Percentiles rank a stretch among this genome's conserved stretches.
phyloP scores from a whole-genome alignment of 192 early-diverging fungal species.

The Coemansia sp. region DNA sequence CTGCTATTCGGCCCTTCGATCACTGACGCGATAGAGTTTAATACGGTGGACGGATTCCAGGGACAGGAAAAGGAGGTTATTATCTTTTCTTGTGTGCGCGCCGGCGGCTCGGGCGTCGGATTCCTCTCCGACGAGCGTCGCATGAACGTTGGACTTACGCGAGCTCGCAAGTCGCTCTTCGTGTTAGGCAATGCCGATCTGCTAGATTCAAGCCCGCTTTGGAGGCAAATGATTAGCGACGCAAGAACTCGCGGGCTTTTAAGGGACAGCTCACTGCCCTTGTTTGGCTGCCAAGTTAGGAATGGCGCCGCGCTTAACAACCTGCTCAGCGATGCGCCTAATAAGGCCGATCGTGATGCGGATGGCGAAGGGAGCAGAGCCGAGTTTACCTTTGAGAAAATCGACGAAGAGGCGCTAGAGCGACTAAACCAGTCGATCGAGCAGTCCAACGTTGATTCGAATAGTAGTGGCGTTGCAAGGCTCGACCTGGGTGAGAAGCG shows the following conservation, averaged over 20 bases:
- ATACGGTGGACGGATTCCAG: constrained; percentile 97
- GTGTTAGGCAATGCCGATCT: constrained; percentile 73
- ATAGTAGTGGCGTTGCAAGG: background rate
- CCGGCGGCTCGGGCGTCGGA: constrained; percentile 68
- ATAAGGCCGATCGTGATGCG: background rate
- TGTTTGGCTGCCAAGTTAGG: constrained; percentile 21
- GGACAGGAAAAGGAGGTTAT: constrained; percentile 98
- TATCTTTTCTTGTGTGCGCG: constrained; percentile 92
- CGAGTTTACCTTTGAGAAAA: constrained; percentile 33
- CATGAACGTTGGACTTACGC: constrained; percentile 91
- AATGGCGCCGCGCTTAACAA: constrained; percentile 1
- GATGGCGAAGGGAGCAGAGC: constrained; percentile 51
- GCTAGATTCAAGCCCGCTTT: constrained; percentile 64
- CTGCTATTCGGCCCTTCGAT: constrained; percentile 64
- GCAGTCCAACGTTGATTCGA: background rate
- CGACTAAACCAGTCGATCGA: constrained; percentile 18
- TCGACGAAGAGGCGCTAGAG: constrained; percentile 31
- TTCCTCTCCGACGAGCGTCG: constrained; percentile 82
- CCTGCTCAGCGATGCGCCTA: constrained; percentile 11
- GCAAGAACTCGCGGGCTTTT: constrained; percentile 41
- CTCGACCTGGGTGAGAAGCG: background rate
- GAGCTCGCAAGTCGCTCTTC: constrained; percentile 82
- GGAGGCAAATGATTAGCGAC: constrained; percentile 75
- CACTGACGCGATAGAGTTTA: constrained; percentile 81
- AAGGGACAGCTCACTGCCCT: constrained; percentile 23